phyloP scores from a whole-genome alignment of 2,329 filamentous ascomycete genomes.

The Cercospora beticola region DNA sequence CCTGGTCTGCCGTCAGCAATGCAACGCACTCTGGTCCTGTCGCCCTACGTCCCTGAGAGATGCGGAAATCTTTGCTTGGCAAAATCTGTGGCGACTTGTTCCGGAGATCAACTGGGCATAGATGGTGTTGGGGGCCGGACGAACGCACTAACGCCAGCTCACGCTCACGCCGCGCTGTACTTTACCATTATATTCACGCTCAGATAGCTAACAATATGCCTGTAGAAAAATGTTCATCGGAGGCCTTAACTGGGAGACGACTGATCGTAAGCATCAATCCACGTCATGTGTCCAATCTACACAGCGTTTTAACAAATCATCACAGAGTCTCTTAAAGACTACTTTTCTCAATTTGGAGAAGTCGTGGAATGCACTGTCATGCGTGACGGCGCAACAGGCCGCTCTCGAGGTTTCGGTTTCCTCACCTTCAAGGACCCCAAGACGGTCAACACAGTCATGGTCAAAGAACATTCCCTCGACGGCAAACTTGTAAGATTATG shows the following conservation, averaged over 20 bases:
- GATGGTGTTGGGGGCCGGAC: not conserved
- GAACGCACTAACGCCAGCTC: slow-evolving; percentile 1
- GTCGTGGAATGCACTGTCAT: slow-evolving; percentile 99
- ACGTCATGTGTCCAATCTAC: not conserved
- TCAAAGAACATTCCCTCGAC: slow-evolving; percentile 97
- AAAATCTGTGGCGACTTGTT: not conserved
- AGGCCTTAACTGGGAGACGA: slow-evolving; percentile 98
- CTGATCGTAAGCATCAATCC: slow-evolving; percentile 71
- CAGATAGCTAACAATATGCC: slow-evolving; percentile 32
- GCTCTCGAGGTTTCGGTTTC: slow-evolving; percentile 95
- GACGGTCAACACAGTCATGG: slow-evolving; percentile 98
- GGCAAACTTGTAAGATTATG: slow-evolving; percentile 83
- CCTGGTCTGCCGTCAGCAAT: not conserved
- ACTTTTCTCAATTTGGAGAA: slow-evolving; percentile 97
- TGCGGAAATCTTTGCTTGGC: not conserved
- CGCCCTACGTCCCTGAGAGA: not conserved
- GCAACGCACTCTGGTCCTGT: not conserved
- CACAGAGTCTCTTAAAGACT: slow-evolving; percentile 89
- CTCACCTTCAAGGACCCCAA: slow-evolving; percentile 97
- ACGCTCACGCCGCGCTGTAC: slow-evolving; percentile 21
- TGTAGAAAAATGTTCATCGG: slow-evolving; percentile 99
- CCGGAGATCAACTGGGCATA: not conserved
- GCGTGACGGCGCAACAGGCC: slow-evolving; percentile 89
- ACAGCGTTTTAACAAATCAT: slow-evolving; percentile 31
- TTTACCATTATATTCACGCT: not conserved